Percentiles rank a stretch among this genome's conserved stretches.
Conservation (phyloP, 352 stramenopile species). For the Aphanomyces invadans region DNA sequence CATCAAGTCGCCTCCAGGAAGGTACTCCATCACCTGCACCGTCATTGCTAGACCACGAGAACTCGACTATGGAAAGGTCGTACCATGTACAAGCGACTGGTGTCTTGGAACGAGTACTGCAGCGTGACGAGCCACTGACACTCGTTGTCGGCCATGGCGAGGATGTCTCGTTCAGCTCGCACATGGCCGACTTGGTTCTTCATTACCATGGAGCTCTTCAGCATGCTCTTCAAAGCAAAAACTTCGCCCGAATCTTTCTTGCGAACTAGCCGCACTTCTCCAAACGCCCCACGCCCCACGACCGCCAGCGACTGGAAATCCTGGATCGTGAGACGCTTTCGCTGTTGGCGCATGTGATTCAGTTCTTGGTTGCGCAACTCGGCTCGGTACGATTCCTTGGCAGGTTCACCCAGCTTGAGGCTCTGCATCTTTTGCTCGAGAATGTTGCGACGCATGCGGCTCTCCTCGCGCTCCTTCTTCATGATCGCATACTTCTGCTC, state of each 20-base stretch:
- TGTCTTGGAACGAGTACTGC: conserved; percentile 96
- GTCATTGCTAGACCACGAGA: conserved; percentile 6
- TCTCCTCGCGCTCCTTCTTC: conserved; percentile 83
- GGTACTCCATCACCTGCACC: conserved; percentile 96
- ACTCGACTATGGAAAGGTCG: neutral
- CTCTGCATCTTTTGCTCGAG: conserved; percentile 80
- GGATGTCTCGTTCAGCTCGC: conserved; percentile 94
- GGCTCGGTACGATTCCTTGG: conserved; percentile 75
- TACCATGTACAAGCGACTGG: conserved; percentile 25
- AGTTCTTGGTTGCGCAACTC: conserved; percentile 68
- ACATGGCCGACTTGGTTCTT: conserved; percentile 96
- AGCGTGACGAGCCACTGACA: conserved; percentile 97
- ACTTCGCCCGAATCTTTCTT: conserved; percentile 79
- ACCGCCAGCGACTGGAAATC: conserved; percentile 97
- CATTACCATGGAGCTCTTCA: conserved; percentile 86
- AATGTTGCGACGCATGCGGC: conserved; percentile 58
- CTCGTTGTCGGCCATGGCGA: conserved; percentile 89
- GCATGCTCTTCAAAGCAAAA: conserved; percentile 89
- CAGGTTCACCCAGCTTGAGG: conserved; percentile 62
- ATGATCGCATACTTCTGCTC: conserved; percentile 86
- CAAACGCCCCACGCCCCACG: conserved; percentile 98
- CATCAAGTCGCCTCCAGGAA: conserved; percentile 99
- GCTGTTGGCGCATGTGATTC: conserved; percentile 69
- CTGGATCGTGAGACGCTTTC: conserved; percentile 67
- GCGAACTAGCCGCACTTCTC: conserved; percentile 90